phyloP scores from a whole-genome alignment of 345 rosid species.

The Rubroshorea leprosula region DNA sequence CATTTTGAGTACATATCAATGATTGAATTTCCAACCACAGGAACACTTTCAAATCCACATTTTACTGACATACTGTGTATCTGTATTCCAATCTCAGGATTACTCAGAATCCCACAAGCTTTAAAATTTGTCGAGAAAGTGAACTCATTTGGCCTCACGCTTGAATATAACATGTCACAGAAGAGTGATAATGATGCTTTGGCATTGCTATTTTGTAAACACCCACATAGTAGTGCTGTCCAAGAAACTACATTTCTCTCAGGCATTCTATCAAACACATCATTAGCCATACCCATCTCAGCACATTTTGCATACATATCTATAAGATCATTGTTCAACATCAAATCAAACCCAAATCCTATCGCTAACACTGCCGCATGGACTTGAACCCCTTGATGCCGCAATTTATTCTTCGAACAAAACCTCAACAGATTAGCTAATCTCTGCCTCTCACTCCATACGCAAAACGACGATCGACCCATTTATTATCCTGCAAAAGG shows the following conservation, averaged over 20 bases:
- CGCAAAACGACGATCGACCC: conserved; percentile 14
- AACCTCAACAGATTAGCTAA: conserved; percentile 40
- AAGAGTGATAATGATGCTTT: conserved; percentile 38
- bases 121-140: conserved; percentile 67
- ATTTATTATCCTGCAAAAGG: conserved; percentile 12
- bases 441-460: conserved; percentile 37
- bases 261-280: conserved; percentile 63
- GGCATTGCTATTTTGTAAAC: conserved; percentile 39
- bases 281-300: conserved; percentile 33
- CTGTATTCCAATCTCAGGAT: conserved; percentile 46
- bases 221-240: conserved; percentile 82
- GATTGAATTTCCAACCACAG: conserved; percentile 70
- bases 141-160: conserved; percentile 62
- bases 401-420: conserved; percentile 43
- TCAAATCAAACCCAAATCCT: conserved; percentile 40
- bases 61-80: conserved; percentile 56
- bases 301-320: conserved; percentile 62
- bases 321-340: conserved; percentile 46
- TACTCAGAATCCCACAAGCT: conserved; percentile 54
- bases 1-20: conserved; percentile 82
- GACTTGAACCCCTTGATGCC: conserved; percentile 53
- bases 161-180: conserved; percentile 37
- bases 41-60: conserved; percentile 40
- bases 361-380: conserved; percentile 40
- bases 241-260: conserved; percentile 71